Percentiles rank a stretch among this genome's conserved stretches.
Conservation (phyloP, 345 rosid species). For the Gossypium anomalum region DNA sequence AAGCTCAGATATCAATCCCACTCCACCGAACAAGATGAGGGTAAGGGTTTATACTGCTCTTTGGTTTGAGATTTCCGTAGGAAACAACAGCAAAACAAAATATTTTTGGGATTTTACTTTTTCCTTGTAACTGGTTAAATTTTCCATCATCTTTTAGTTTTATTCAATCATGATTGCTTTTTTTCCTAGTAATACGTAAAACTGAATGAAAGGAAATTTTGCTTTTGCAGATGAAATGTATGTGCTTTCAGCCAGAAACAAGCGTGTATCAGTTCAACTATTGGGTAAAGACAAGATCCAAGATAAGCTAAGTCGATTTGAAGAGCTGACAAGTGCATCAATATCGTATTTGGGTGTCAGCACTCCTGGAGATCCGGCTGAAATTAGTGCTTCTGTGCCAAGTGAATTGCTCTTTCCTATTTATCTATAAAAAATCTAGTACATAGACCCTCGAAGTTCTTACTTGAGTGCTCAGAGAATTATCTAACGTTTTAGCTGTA, state of each 20-base stretch:
- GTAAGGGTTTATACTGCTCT: conserved; percentile 26
- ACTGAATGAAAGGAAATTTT: neutral
- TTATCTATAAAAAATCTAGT: neutral
- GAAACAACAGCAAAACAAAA: neutral
- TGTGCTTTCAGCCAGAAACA: conserved; percentile 74
- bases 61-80: neutral
- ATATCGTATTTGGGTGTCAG: conserved; percentile 72
- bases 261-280: conserved; percentile 66
- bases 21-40: conserved; percentile 73
- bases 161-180: neutral
- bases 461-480: neutral
- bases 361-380: conserved; percentile 52
- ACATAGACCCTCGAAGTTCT: neutral
- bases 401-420: conserved; percentile 41
- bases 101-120: neutral
- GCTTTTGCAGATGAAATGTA: conserved; percentile 81
- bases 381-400: conserved; percentile 41
- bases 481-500: neutral
- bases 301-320: conserved; percentile 72
- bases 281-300: conserved; percentile 75
- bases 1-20: conserved; percentile 53
- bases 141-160: neutral
- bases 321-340: conserved; percentile 67
- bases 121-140: neutral
- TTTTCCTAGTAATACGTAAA: neutral